Evolutionary conservation across 2,329 filamentous ascomycete species (phyloP).

Genomic region (Ophiostoma fasciatum): DNA sequence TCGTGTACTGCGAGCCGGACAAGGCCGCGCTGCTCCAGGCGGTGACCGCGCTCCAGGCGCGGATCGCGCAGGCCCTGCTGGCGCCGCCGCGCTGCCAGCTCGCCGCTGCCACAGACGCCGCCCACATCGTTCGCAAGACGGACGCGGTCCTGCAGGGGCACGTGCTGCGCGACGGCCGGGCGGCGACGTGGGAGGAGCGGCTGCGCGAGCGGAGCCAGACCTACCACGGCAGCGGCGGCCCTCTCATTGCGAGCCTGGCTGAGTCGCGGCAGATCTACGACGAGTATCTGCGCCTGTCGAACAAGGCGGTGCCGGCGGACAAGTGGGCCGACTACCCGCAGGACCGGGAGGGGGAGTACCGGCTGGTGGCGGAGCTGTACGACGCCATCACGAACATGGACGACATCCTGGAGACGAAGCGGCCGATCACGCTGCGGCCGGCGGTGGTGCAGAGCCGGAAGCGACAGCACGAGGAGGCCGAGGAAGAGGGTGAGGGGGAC

Average conservation of each 20-base stretch:
- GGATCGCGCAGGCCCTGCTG: slow-evolving; percentile 4
- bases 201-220: slow-evolving; percentile 3
- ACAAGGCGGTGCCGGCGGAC: not conserved
- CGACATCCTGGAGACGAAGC: slow-evolving; percentile 9
- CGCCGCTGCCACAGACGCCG: not conserved
- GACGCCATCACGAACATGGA: slow-evolving; percentile 14
- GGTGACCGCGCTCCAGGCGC: not conserved
- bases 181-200: slow-evolving; percentile 4
- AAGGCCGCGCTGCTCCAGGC: not conserved
- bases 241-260: slow-evolving; percentile 6
- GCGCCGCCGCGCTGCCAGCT: not conserved
- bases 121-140: not conserved
- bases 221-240: not conserved
- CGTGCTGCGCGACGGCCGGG: slow-evolving; percentile 5
- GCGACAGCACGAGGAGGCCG: too few species aligned
- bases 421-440: not conserved
- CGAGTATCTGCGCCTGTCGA: too few species aligned
- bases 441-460: not conserved
- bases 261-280: slow-evolving; percentile 7
- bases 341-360: slow-evolving; percentile 12
- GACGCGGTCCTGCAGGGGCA: slow-evolving; percentile 6
- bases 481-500: too few species aligned
- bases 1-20: not conserved
- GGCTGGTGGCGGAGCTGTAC: slow-evolving; percentile 16
- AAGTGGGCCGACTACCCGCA: slow-evolving; percentile 9